Evolutionary conservation across 257 asterid genomes (phyloP).

Genomic region (Salvia hispanica): DNA sequence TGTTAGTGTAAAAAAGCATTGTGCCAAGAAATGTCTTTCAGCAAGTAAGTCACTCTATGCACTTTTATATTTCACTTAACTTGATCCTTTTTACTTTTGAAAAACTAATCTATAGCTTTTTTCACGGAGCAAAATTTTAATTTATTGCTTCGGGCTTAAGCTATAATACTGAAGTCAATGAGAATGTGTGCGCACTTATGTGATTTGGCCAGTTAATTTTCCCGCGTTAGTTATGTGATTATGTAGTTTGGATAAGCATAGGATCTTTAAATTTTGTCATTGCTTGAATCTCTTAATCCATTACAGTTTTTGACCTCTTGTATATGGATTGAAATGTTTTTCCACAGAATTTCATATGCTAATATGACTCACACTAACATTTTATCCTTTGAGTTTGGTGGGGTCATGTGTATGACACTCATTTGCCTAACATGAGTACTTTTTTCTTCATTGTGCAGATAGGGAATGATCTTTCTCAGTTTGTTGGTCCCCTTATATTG

Average conservation of each 20-base stretch:
- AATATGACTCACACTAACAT: slow-evolving; percentile 9
- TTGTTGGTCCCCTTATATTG: slow-evolving; percentile 84
- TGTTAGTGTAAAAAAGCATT: slow-evolving; percentile 5
- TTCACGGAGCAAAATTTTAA: too few species aligned
- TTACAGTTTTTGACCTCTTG: slow-evolving; percentile 8
- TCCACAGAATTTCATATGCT: not conserved
- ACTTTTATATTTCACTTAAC: not conserved
- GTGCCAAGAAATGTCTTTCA: slow-evolving; percentile 9
- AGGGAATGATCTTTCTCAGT: slow-evolving; percentile 79
- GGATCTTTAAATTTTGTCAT: slow-evolving; percentile 8
- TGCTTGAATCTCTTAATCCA: slow-evolving; percentile 18
- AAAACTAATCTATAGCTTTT: not conserved
- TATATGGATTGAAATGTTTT: slow-evolving; percentile 51
- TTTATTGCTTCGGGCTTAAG: too few species aligned
- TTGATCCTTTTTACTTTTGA: not conserved
- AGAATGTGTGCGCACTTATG: not conserved
- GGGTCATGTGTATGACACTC: slow-evolving; percentile 21
- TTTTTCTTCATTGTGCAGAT: slow-evolving; percentile 55
- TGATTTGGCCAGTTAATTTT: not conserved
- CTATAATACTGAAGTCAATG: not conserved
- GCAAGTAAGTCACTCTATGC: slow-evolving; percentile 9
- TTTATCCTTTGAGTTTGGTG: slow-evolving; percentile 14
- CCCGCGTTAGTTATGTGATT: not conserved
- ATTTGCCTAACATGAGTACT: slow-evolving; percentile 30
- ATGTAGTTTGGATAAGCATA: not conserved